These are phyloP conservation scores for Holtermanniella nyarrowii DNA, from an alignment of 768 basidiomycete species.

Conservation along the genomic window DNA sequence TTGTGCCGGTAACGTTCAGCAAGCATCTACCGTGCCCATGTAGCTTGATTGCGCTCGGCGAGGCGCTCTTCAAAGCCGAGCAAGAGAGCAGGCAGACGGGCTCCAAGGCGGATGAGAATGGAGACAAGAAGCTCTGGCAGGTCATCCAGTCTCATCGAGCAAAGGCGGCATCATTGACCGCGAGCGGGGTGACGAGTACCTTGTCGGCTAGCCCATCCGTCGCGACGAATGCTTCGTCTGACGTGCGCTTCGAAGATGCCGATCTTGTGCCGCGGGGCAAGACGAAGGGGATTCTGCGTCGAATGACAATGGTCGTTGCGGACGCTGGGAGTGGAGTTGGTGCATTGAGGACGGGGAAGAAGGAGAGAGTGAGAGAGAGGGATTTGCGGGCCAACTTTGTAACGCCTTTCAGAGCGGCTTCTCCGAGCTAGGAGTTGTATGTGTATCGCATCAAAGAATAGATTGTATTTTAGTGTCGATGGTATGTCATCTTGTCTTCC, in stretches of 20 bases:
- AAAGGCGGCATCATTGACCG: background rate
- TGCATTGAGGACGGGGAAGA: background rate
- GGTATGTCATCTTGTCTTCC: constrained; percentile 12
- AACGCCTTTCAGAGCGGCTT: background rate
- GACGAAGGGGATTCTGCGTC: background rate
- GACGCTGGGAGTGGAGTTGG: background rate
- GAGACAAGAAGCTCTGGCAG: background rate
- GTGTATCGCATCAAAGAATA: too few species aligned
- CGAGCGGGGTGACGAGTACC: background rate
- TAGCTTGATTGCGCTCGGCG: background rate
- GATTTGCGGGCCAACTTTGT: background rate
- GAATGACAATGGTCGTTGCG: background rate
- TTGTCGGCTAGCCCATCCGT: background rate
- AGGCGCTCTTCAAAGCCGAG: background rate
- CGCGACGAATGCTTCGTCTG: background rate
- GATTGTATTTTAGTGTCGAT: too few species aligned
- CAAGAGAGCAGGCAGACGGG: background rate
- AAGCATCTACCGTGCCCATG: background rate
- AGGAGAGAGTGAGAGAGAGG: background rate
- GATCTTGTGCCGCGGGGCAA: background rate
- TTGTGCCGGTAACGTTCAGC: background rate
- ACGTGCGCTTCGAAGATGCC: background rate
- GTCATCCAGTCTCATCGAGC: background rate
- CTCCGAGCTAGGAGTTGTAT: too few species aligned
- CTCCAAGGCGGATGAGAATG: background rate